Conservation (phyloP, 1,139 yeast species). For the Pichia sp. region DNA sequence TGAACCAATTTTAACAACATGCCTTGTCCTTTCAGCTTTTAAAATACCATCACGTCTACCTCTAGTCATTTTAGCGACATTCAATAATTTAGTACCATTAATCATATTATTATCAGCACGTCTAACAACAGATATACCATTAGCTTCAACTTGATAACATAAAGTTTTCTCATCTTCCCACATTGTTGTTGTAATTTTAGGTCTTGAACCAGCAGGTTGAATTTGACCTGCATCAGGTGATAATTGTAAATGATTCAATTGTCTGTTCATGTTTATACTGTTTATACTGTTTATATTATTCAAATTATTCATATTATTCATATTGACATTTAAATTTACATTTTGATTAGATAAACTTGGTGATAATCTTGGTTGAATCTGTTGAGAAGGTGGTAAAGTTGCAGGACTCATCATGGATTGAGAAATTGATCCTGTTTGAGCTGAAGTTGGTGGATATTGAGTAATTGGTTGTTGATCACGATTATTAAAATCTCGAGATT, state of each 20-base stretch:
- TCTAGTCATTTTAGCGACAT: conserved; percentile 92
- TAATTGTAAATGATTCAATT: conserved; percentile 27
- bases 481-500: no score
- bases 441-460: neutral
- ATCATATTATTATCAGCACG: conserved; percentile 92
- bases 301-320: no score
- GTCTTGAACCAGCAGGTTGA: conserved; percentile 59
- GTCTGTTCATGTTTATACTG: no score
- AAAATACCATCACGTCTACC: conserved; percentile 93
- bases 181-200: conserved; percentile 87
- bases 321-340: neutral
- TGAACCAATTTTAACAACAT: conserved; percentile 92
- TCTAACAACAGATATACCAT: conserved; percentile 84
- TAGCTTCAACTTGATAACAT: conserved; percentile 93
- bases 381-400: no score
- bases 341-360: neutral
- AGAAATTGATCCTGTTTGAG: no score
- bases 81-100: conserved; percentile 86
- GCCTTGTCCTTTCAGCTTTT: conserved; percentile 80
- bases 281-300: no score
- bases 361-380: no score
- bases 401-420: no score
- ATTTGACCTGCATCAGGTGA: conserved; percentile 47
- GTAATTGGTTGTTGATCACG: neutral
- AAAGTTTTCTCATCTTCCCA: conserved; percentile 96